These are phyloP conservation scores for Fraxinus dipetala DNA, from an alignment of 305 asterid species.

Conservation along the genomic window DNA sequence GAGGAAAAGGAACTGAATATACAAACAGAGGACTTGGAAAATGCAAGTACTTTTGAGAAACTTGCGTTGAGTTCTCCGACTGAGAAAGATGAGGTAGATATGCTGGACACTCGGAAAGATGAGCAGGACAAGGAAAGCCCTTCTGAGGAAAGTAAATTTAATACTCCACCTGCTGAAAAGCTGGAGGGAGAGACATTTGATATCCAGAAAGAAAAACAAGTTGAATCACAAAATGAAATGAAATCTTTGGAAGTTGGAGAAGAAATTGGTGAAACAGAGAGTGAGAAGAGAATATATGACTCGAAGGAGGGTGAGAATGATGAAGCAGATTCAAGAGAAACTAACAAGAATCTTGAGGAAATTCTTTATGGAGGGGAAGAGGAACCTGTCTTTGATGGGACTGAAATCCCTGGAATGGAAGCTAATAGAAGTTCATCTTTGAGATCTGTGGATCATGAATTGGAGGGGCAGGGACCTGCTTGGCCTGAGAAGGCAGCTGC, in stretches of 20 bases:
- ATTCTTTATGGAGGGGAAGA: conserved; percentile 44
- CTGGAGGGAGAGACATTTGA: conserved; percentile 29
- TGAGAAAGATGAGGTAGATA: conserved; percentile 24
- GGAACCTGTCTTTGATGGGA: conserved; percentile 75
- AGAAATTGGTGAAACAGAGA: conserved; percentile 28
- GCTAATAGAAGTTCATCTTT: conserved; percentile 33
- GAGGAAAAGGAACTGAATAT: conserved; percentile 26
- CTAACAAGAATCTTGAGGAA: conserved; percentile 34
- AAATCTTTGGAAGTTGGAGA: conserved; percentile 27
- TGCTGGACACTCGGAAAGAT: conserved; percentile 12
- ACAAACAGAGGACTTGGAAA: conserved; percentile 23
- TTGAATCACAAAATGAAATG: conserved; percentile 16
- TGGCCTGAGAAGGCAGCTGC: conserved; percentile 86
- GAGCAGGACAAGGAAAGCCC: conserved; percentile 22
- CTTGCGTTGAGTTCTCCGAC: conserved; percentile 14
- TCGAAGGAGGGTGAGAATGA: conserved; percentile 20
- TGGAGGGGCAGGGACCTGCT: conserved; percentile 48
- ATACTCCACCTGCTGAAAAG: conserved; percentile 22
- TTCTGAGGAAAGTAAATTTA: conserved; percentile 25
- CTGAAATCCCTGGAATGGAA: conserved; percentile 54
- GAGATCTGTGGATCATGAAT: conserved; percentile 33
- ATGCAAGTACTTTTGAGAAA: conserved; percentile 24
- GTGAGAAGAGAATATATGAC: conserved; percentile 15
- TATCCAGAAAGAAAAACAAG: conserved; percentile 28
- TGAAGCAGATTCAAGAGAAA: conserved; percentile 24